Conservation (phyloP, 768 basidiomycete genomes). For the Heimioporus sp. region DNA sequence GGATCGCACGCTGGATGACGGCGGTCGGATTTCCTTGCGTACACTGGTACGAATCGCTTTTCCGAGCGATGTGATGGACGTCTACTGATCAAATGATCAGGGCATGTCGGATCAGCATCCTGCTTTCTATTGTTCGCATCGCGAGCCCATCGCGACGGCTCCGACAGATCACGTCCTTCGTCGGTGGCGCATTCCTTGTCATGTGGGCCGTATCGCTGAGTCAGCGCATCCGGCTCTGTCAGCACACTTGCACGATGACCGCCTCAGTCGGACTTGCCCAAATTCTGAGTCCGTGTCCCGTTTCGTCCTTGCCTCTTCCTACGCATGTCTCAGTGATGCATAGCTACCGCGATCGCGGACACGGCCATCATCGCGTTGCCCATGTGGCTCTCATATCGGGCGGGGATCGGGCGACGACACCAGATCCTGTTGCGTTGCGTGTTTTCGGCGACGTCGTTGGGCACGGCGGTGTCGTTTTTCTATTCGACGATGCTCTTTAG, state of each 20-base stretch:
- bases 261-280: slow-evolving; percentile 12
- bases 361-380: slow-evolving; percentile 14
- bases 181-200: slow-evolving; percentile 14
- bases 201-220: slow-evolving; percentile 24
- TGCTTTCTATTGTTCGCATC: slow-evolving; percentile 22
- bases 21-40: slow-evolving; percentile 14
- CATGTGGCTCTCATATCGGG: slow-evolving; percentile 7
- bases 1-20: slow-evolving; percentile 9
- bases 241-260: background rate
- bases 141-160: slow-evolving; percentile 9
- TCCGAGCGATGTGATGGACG: too few relatives aligned
- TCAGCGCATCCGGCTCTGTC: slow-evolving; percentile 16
- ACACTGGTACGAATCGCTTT: slow-evolving; percentile 15
- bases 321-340: background rate
- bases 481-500: slow-evolving; percentile 11
- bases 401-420: slow-evolving; percentile 4
- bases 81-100: slow-evolving; percentile 8
- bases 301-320: background rate
- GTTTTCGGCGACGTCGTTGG: slow-evolving; percentile 20
- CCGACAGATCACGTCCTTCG: background rate
- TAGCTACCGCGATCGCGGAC: slow-evolving; percentile 24
- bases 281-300: slow-evolving; percentile 27
- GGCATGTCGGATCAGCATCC: slow-evolving; percentile 23
- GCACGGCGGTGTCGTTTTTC: slow-evolving; percentile 18
- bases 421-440: slow-evolving; percentile 17